phyloP scores from a whole-genome alignment of 345 rosid species.

The Toxicodendron radicans region DNA sequence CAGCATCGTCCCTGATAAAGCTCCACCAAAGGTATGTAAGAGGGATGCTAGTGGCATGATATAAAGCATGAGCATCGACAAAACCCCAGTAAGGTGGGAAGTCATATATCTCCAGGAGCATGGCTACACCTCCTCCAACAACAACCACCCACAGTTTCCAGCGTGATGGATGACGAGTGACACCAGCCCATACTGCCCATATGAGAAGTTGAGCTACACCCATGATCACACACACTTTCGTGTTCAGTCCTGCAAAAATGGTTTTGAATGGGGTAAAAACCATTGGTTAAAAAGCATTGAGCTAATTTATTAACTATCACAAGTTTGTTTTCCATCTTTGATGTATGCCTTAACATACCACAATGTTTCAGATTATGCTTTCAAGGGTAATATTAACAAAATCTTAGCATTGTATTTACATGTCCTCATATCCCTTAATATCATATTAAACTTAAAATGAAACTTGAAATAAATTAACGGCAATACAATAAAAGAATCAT shows the following conservation, averaged over 20 bases:
- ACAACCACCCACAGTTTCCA: constrained; percentile 79
- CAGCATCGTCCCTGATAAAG: constrained; percentile 79
- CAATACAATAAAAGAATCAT: background rate
- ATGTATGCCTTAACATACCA: background rate
- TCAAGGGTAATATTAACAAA: background rate
- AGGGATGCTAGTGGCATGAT: constrained; percentile 71
- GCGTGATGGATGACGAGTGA: constrained; percentile 65
- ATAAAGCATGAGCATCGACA: constrained; percentile 74
- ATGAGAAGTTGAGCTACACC: constrained; percentile 62
- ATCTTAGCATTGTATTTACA: background rate
- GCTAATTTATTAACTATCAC: background rate
- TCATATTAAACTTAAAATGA: background rate
- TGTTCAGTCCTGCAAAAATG: constrained; percentile 61
- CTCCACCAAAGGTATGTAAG: constrained; percentile 88
- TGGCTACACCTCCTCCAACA: constrained; percentile 43
- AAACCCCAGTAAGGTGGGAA: constrained; percentile 76
- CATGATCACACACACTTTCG: constrained; percentile 68
- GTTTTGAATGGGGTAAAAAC: background rate
- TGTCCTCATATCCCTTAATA: background rate
- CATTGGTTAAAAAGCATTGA: background rate
- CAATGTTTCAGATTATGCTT: background rate
- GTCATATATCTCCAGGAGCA: constrained; percentile 61
- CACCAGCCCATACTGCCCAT: constrained; percentile 85
- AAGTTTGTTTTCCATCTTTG: background rate
- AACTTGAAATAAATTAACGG: background rate